Percentiles rank a stretch among this genome's conserved stretches.
phyloP scores from a whole-genome alignment of 305 asterid species.

The Fraxinus dipetala region DNA sequence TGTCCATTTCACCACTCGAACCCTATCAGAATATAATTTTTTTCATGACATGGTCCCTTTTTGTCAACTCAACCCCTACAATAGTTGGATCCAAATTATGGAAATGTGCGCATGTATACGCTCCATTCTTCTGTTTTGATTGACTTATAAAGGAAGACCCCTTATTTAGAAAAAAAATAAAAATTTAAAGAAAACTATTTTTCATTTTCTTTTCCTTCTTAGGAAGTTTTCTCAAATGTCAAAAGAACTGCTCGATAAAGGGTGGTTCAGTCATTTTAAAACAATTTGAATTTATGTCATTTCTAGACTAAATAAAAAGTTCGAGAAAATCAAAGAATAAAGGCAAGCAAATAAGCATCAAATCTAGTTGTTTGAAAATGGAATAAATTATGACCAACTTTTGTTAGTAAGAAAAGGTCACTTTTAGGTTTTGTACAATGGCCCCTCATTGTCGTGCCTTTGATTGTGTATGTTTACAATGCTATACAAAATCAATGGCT shows the following conservation, averaged over 20 bases:
- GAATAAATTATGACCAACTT: constrained; percentile 26
- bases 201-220: not conserved
- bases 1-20: not conserved
- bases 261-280: constrained; percentile 4
- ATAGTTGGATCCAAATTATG: not conserved
- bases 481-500: not conserved
- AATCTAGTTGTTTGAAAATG: not conserved
- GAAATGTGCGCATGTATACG: not conserved
- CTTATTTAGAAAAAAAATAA: not conserved
- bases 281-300: constrained; percentile 4
- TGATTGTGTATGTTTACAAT: not conserved
- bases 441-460: not conserved
- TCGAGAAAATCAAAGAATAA: constrained; percentile 15
- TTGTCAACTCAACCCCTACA: not conserved
- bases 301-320: not conserved
- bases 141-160: not conserved
- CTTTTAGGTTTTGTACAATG: constrained; percentile 30
- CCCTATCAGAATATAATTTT: not conserved
- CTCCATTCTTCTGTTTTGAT: not conserved
- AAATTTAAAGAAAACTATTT: not conserved
- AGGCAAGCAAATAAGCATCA: not conserved
- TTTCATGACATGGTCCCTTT: not conserved
- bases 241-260: not conserved
- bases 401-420: constrained; percentile 13
- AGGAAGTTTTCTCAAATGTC: not conserved